Percentiles rank a stretch among this genome's conserved stretches.
Conservation (phyloP, 2,329 filamentous ascomycete genomes). For the Colletotrichum tropicicola region DNA sequence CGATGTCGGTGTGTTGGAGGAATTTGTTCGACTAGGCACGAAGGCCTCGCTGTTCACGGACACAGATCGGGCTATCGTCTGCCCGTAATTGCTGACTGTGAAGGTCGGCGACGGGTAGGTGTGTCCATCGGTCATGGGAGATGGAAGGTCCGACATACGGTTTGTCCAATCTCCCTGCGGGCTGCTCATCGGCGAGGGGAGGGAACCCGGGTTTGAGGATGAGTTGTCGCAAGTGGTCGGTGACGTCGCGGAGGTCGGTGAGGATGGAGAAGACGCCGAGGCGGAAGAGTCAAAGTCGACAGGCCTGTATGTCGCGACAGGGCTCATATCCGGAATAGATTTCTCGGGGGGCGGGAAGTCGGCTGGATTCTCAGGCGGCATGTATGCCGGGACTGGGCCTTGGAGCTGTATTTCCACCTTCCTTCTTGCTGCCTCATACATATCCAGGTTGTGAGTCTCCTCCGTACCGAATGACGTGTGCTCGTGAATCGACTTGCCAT, state of each 20-base stretch:
- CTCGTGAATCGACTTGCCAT: constrained; percentile 46
- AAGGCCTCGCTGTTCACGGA: constrained; percentile 36
- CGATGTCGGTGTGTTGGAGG: constrained; percentile 34
- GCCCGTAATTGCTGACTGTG: constrained; percentile 34
- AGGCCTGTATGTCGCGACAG: constrained; percentile 44
- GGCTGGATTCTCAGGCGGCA: constrained; percentile 45
- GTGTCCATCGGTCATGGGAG: constrained; percentile 45
- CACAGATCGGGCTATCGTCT: constrained; percentile 6
- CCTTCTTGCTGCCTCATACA: constrained; percentile 60
- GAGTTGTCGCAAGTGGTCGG: constrained; percentile 42
- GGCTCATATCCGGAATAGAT: constrained; percentile 43
- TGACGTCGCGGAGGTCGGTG: constrained; percentile 30
- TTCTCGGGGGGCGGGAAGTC: constrained; percentile 41
- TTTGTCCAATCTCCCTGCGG: constrained; percentile 54
- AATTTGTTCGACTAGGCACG: constrained; percentile 39
- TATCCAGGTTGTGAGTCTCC: constrained; percentile 48
- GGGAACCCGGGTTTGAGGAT: constrained; percentile 49
- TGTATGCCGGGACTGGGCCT: constrained; percentile 59
- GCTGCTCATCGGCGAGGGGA: constrained; percentile 60
- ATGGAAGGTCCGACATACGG: constrained; percentile 48
- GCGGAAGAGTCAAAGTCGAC: constrained; percentile 40
- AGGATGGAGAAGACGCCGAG: constrained; percentile 36
- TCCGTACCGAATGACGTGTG: constrained; percentile 52
- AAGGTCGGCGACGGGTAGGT: constrained; percentile 32
- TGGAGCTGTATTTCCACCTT: constrained; percentile 62